These are phyloP conservation scores for Firmiana major DNA, from an alignment of 345 rosid genomes.

Conservation along the genomic window DNA sequence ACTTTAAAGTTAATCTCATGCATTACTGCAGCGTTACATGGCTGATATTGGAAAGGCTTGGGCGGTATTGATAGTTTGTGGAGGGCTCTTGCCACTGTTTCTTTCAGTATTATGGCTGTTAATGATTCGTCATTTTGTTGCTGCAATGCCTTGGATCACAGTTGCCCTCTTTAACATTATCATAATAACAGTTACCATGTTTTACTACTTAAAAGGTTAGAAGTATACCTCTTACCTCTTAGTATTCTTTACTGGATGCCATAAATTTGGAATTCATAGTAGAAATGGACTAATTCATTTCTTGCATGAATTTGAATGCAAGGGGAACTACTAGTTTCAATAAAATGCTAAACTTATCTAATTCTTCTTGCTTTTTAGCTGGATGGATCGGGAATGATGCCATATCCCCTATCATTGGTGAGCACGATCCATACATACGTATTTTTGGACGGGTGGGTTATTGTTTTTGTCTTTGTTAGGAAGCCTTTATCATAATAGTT, in stretches of 20 bases:
- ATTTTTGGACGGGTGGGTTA: slow-evolving; percentile 75
- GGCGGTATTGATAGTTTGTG: slow-evolving; percentile 92
- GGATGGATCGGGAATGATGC: slow-evolving; percentile 97
- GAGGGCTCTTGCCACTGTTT: slow-evolving; percentile 85
- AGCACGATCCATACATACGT: slow-evolving; percentile 75
- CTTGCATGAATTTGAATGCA: neutral
- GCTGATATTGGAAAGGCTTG: slow-evolving; percentile 96
- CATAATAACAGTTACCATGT: slow-evolving; percentile 72
- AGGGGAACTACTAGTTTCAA: neutral
- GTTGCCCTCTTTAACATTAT: slow-evolving; percentile 79
- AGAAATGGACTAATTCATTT: neutral
- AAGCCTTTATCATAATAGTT: neutral
- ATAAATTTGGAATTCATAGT: neutral
- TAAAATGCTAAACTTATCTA: slow-evolving; percentile 17
- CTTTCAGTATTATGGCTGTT: slow-evolving; percentile 89
- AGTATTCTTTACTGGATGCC: neutral
- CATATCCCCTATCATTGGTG: slow-evolving; percentile 82
- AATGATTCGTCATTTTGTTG: slow-evolving; percentile 85
- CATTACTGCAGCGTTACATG: slow-evolving; percentile 73
- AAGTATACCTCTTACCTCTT: neutral
- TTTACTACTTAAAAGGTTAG: slow-evolving; percentile 83
- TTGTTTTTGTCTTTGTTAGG: slow-evolving; percentile 1
- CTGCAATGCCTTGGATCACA: slow-evolving; percentile 98
- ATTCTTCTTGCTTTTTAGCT: slow-evolving; percentile 43
- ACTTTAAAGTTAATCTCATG: slow-evolving; percentile 11